A percentile compares a stretch with the other conserved stretches of the same genome.
These are phyloP conservation scores for Lentinula detonsa DNA, from an alignment of 768 basidiomycete species.

Conservation along the genomic window DNA sequence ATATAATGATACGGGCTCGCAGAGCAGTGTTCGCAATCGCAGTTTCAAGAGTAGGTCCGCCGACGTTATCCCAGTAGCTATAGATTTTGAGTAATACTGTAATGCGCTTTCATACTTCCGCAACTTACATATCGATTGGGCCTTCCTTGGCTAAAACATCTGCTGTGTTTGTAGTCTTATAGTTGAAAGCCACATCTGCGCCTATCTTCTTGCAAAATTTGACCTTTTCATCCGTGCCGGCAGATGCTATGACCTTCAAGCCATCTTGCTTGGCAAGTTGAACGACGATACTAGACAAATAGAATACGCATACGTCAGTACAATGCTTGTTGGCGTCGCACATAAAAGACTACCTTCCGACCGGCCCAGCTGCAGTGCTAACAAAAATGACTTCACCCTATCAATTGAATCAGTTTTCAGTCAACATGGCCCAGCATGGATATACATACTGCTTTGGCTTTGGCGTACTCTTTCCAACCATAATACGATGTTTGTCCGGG, in stretches of 20 bases:
- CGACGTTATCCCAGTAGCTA: constrained; percentile 56
- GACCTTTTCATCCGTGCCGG: constrained; percentile 71
- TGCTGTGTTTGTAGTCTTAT: constrained; percentile 51
- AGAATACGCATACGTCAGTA: too few species aligned
- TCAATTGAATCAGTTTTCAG: neutral
- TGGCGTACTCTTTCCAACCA: constrained; percentile 9
- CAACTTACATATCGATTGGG: constrained; percentile 35
- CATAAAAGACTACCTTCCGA: constrained; percentile 33
- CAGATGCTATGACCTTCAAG: constrained; percentile 63
- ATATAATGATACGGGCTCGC: constrained; percentile 42
- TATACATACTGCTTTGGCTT: constrained; percentile 14
- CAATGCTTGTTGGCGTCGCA: constrained; percentile 5
- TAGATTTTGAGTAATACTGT: neutral
- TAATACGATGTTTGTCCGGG: constrained; percentile 9
- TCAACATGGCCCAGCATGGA: neutral
- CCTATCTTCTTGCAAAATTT: constrained; percentile 52
- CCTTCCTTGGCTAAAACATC: constrained; percentile 54
- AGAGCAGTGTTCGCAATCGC: constrained; percentile 40
- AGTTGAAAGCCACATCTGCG: constrained; percentile 68
- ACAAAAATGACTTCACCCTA: constrained; percentile 50
- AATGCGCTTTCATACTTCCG: neutral
- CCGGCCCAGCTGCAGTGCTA: constrained; percentile 36
- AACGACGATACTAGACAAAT: neutral
- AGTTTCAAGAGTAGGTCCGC: constrained; percentile 54
- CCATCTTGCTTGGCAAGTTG: neutral